Base-by-base conservation (phyloP, 1,139 yeast genomes). In the Protomyces inundatus region DNA sequence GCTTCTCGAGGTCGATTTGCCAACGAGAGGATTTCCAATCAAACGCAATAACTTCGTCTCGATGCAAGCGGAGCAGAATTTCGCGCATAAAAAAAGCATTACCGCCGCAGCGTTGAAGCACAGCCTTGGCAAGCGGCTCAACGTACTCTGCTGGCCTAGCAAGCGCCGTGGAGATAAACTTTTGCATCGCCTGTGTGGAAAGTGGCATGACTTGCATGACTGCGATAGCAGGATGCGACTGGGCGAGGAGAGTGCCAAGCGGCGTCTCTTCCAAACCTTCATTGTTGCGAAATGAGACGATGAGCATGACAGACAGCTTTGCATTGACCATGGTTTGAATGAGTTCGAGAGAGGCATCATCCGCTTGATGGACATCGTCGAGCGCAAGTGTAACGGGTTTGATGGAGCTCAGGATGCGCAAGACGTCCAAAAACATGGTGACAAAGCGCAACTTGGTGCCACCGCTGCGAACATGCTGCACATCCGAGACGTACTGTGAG, bases 331-430 rank as follows among this genome's bases (percentile, higher is more conserved):
- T 36, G n/a, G 58, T 64, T 36, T 52, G 54, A 3, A 68, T 16
- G 10, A 67, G 37, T 16, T 68, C 68, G 3, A 66, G 36, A 6
- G 68, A 52, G 30, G 67, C 68, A 32, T 62, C 65, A 33, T 66
- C 67, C 10, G 67, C 66, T 33, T 23, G 9, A 14, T 68, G 68
- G 9, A 65, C 10, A 32, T 68, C 70, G 34, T 66, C 69, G 32
- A 68, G 7, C 12, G 56, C 60, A 12, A 63, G 16, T 3, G 68
- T 58, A 30, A 67, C 35, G 10, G 60, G 42, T 16, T 61, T 63
- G 51, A 66, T 52, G 23, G 67, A 64, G 7, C 67, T 42, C 34
- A 67, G 42, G n/a, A 55, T 57, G 10, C 67, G 64, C 14, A 66
- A 52, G 6, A 61, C 57, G 33, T 68, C 55, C 6, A 66, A 40